These are phyloP conservation scores for Pseudogymnoascus sp. DNA, from an alignment of 2,329 filamentous ascomycete species.

Conservation along the genomic window DNA sequence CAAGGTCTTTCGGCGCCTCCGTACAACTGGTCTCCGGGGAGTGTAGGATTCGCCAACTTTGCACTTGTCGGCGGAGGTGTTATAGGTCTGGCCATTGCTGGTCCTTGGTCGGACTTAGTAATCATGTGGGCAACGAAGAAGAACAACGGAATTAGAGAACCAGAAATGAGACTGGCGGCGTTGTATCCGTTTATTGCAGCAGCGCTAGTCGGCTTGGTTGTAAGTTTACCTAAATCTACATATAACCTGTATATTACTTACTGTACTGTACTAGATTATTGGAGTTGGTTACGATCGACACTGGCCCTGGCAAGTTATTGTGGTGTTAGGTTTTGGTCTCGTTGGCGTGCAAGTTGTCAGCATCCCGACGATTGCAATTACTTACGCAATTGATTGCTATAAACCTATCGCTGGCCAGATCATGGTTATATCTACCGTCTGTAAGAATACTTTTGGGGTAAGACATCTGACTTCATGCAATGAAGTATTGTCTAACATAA, in stretches of 20 bases:
- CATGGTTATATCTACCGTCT: conserved; percentile 53
- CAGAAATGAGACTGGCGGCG: conserved; percentile 50
- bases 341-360: conserved; percentile 50
- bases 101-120: conserved; percentile 51
- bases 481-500: neutral
- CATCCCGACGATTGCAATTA: conserved; percentile 47
- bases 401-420: conserved; percentile 53
- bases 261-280: conserved; percentile 23
- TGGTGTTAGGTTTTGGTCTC: conserved; percentile 49
- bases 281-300: conserved; percentile 44
- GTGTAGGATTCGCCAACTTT: conserved; percentile 51
- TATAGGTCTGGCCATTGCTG: conserved; percentile 48
- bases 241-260: neutral
- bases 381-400: conserved; percentile 53
- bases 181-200: conserved; percentile 51
- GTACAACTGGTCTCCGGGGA: conserved; percentile 44
- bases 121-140: conserved; percentile 43
- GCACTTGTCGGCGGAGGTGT: conserved; percentile 46
- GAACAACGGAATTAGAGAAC: conserved; percentile 49
- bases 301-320: conserved; percentile 46
- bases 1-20: conserved; percentile 48
- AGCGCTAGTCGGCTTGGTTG: conserved; percentile 50
- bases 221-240: conserved; percentile 21
- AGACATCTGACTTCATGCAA: conserved; percentile 14
- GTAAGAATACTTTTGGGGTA: conserved; percentile 53